Evolutionary conservation across 1,284 basidiomycete species (phyloP).

Genomic region (Kalmanozyma brasiliensis): DNA sequence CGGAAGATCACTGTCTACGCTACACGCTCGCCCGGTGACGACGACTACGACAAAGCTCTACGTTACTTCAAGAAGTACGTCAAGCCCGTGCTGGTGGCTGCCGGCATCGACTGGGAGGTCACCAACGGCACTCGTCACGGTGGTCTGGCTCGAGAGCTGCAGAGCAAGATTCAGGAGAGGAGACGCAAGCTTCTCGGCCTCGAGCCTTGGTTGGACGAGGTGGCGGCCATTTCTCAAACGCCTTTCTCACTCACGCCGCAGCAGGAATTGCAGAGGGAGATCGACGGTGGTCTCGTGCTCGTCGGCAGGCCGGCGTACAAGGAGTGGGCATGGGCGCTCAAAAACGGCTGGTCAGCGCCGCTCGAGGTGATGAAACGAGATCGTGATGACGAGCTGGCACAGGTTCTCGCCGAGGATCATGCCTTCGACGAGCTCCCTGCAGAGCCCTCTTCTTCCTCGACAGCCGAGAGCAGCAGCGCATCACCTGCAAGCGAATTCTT

Average conservation of each 20-base stretch:
- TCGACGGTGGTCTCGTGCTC: slow-evolving; percentile 84
- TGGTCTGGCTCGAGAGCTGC: slow-evolving; percentile 80
- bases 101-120: slow-evolving; percentile 90
- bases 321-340: slow-evolving; percentile 89
- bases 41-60: slow-evolving; percentile 84
- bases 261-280: slow-evolving; percentile 74
- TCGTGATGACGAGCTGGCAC: slow-evolving; percentile 77
- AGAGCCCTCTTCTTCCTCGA: slow-evolving; percentile 9
- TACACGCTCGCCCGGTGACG: slow-evolving; percentile 91
- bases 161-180: slow-evolving; percentile 77
- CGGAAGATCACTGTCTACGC: slow-evolving; percentile 88
- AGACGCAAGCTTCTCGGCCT: slow-evolving; percentile 70
- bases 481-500: slow-evolving; percentile 36
- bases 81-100: slow-evolving; percentile 94
- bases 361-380: slow-evolving; percentile 75
- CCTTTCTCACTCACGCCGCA: slow-evolving; percentile 74
- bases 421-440: slow-evolving; percentile 77
- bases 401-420: slow-evolving; percentile 77
- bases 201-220: slow-evolving; percentile 58
- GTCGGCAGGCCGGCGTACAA: slow-evolving; percentile 92
- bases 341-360: slow-evolving; percentile 79
- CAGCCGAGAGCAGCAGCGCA: slow-evolving; percentile 10
- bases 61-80: slow-evolving; percentile 94
- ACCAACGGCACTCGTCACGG: slow-evolving; percentile 84
- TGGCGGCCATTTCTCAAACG: slow-evolving; percentile 70